Conservation (phyloP, 75 land plant genomes). For the Pinus albicaulis region DNA sequence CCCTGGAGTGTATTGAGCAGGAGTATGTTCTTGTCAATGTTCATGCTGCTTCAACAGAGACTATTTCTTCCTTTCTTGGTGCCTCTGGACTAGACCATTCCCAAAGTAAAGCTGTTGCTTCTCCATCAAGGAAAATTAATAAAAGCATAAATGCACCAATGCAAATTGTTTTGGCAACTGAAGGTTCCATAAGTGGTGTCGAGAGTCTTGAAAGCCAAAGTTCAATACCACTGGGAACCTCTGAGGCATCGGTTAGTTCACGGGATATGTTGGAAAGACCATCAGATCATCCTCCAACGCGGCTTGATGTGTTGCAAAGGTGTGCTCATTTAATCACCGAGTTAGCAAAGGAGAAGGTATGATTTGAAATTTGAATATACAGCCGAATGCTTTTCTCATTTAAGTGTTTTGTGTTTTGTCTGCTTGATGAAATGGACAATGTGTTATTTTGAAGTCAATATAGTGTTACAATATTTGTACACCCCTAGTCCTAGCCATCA, state of each 20-base stretch:
- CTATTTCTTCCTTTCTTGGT: constrained; percentile 48
- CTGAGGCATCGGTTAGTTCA: constrained; percentile 49
- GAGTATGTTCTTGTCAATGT: constrained; percentile 89
- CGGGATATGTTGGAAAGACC: constrained; percentile 61
- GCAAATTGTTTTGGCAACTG: constrained; percentile 50
- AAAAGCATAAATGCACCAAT: constrained; percentile 34
- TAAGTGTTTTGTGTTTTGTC: too few species aligned
- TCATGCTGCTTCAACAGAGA: constrained; percentile 48
- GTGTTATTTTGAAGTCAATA: too few species aligned
- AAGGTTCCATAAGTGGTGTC: not conserved
- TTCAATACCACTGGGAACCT: constrained; percentile 57
- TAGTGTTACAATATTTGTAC: too few species aligned
- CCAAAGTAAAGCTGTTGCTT: not conserved
- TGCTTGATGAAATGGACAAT: too few species aligned
- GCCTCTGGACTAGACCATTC: constrained; percentile 23
- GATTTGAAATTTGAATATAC: constrained; percentile 42
- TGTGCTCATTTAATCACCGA: constrained; percentile 72
- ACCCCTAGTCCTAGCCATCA: too few species aligned
- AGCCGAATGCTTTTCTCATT: too few species aligned
- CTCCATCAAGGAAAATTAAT: not conserved
- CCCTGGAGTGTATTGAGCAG: constrained; percentile 74
- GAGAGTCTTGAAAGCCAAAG: constrained; percentile 27
- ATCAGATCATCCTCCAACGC: constrained; percentile 50
- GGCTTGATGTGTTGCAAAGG: constrained; percentile 65
- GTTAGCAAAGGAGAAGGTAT: constrained; percentile 66